These are phyloP conservation scores for Adansonia rubrostipa DNA, from an alignment of 441 rosid species.

Conservation along the genomic window DNA sequence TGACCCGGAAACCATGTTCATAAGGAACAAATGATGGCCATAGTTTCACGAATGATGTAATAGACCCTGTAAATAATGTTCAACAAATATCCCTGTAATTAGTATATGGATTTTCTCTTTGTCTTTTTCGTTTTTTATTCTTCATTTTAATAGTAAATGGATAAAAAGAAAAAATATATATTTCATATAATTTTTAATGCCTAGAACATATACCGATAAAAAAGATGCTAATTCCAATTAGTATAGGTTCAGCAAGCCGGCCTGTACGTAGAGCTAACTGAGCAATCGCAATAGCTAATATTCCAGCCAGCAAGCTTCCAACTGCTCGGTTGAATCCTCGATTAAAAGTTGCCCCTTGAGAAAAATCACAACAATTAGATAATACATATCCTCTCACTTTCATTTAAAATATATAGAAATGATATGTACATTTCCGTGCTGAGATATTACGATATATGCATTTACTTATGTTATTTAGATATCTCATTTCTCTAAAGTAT, in stretches of 20 bases:
- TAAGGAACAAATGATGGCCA: constrained; percentile 72
- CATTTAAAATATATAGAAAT: neutral
- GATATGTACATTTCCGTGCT: neutral
- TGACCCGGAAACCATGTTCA: constrained; percentile 68
- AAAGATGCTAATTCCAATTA: constrained; percentile 68
- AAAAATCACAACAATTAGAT: constrained; percentile 18
- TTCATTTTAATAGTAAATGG: neutral
- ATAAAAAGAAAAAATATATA: neutral
- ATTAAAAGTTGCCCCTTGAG: constrained; percentile 64
- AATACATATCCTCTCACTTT: neutral
- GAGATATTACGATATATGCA: neutral
- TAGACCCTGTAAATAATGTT: constrained; percentile 46
- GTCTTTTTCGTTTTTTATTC: neutral
- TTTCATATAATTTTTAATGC: constrained; percentile 12
- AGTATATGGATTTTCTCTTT: neutral
- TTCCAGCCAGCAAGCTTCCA: constrained; percentile 69
- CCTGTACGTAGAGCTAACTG: constrained; percentile 50
- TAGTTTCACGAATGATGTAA: constrained; percentile 65
- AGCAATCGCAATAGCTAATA: constrained; percentile 51
- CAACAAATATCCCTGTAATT: constrained; percentile 7
- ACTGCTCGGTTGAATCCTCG: constrained; percentile 74
- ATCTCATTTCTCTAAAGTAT: too few relatives aligned
- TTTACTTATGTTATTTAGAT: neutral
- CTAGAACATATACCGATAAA: constrained; percentile 45
- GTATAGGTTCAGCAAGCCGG: constrained; percentile 57